Percentiles rank a stretch among this genome's conserved stretches.
These are phyloP conservation scores for Phytopythium aichiense DNA, from an alignment of 352 stramenopile species.

Conservation along the genomic window DNA sequence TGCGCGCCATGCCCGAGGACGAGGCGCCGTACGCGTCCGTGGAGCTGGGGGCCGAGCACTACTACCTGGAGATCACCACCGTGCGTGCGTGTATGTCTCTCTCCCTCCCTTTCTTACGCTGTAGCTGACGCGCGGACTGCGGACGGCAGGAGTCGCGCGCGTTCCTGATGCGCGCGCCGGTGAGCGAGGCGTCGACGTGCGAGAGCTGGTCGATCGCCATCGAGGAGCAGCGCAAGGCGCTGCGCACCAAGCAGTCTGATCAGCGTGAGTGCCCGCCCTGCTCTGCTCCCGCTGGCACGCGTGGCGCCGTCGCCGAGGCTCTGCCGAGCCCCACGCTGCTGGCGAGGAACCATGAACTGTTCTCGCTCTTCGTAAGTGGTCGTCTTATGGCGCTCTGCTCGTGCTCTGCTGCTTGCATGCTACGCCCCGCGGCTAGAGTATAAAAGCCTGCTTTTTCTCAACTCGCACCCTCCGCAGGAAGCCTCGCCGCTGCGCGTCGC, in stretches of 20 bases:
- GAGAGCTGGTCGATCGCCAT: slow-evolving; percentile 84
- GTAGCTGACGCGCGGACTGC: not conserved
- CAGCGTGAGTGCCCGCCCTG: slow-evolving; percentile 43
- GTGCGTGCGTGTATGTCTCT: slow-evolving; percentile 15
- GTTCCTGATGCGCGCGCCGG: slow-evolving; percentile 71
- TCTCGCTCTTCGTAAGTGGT: slow-evolving; percentile 76
- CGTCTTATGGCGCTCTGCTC: slow-evolving; percentile 22
- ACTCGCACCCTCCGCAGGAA: slow-evolving; percentile 49
- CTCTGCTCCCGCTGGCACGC: slow-evolving; percentile 3
- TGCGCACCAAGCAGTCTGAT: slow-evolving; percentile 42
- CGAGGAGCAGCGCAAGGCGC: slow-evolving; percentile 75
- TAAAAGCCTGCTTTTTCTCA: slow-evolving; percentile 72
- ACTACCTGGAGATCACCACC: slow-evolving; percentile 80
- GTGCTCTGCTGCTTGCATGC: slow-evolving; percentile 14
- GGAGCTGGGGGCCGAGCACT: slow-evolving; percentile 62
- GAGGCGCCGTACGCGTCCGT: slow-evolving; percentile 44
- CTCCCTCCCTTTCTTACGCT: not conserved
- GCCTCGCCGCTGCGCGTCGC: slow-evolving; percentile 55
- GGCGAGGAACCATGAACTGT: slow-evolving; percentile 73
- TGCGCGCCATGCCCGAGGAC: slow-evolving; percentile 76
- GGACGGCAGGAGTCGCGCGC: slow-evolving; percentile 43
- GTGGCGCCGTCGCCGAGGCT: slow-evolving; percentile 21
- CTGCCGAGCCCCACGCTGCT: slow-evolving; percentile 68
- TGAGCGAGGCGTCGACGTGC: slow-evolving; percentile 70
- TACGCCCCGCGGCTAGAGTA: slow-evolving; percentile 33